phyloP scores from a whole-genome alignment of 2,329 filamentous ascomycete species.

The Stachybotrys chartarum region DNA sequence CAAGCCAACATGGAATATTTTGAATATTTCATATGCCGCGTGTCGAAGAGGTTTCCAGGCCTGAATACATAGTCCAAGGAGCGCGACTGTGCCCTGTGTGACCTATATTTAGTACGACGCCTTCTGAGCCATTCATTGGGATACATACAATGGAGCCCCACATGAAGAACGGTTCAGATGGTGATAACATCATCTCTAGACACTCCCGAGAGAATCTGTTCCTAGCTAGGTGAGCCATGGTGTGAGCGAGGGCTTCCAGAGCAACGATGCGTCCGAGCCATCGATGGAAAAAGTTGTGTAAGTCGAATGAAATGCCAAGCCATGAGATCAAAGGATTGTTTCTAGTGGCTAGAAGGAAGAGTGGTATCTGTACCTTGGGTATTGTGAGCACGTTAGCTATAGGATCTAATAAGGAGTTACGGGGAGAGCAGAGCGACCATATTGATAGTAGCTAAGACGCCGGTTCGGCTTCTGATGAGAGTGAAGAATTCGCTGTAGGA shows the following conservation, averaged over 20 bases:
- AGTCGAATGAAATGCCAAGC: conserved; percentile 71
- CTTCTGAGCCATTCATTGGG: not conserved
- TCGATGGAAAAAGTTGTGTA: conserved; percentile 73
- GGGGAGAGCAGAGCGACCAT: conserved; percentile 43
- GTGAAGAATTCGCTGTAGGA: conserved; percentile 34
- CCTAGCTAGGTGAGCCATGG: conserved; percentile 48
- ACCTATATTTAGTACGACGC: conserved; percentile 2
- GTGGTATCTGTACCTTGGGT: conserved; percentile 39
- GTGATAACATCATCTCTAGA: conserved; percentile 21
- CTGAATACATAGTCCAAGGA: conserved; percentile 58
- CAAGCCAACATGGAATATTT: conserved; percentile 61
- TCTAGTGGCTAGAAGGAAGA: conserved; percentile 66
- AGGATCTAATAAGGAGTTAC: not conserved
- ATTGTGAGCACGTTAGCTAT: not conserved
- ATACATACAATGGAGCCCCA: conserved; percentile 57
- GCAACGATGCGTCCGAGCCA: conserved; percentile 74
- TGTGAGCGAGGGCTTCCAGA: conserved; percentile 61
- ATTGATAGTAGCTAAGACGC: conserved; percentile 64
- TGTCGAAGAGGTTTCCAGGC: conserved; percentile 66
- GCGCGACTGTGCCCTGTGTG: conserved; percentile 46
- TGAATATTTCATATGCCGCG: conserved; percentile 74
- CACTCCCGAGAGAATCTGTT: conserved; percentile 40
- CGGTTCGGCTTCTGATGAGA: conserved; percentile 60
- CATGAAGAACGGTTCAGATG: conserved; percentile 36
- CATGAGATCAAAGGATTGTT: conserved; percentile 72